phyloP scores from a whole-genome alignment of 768 basidiomycete species.

The Serendipita sp. region DNA sequence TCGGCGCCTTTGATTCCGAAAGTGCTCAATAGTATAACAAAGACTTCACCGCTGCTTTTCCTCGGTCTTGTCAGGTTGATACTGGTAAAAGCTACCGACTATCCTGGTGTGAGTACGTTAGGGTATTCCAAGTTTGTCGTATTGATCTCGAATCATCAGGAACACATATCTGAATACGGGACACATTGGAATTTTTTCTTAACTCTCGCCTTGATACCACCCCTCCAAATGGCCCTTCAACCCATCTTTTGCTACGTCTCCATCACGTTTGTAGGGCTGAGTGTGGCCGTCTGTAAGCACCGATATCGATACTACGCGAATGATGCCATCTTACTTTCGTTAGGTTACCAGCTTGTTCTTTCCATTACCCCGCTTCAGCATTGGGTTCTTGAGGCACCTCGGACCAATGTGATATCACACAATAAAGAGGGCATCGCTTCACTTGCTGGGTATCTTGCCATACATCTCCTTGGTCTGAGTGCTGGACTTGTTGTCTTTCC shows the following conservation, averaged over 20 bases:
- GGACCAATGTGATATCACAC: conserved; percentile 45
- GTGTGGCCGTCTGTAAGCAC: conserved; percentile 32
- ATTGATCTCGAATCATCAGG: conserved; percentile 27
- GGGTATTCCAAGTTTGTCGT: too few species aligned
- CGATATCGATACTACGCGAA: not conserved
- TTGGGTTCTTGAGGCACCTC: conserved; percentile 50
- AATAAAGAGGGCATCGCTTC: conserved; percentile 92
- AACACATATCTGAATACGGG: conserved; percentile 93
- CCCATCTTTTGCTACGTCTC: conserved; percentile 44
- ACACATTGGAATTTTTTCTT: conserved; percentile 99
- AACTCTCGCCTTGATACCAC: conserved; percentile 67
- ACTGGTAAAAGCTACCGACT: conserved; percentile 83
- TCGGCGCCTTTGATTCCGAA: conserved; percentile 35
- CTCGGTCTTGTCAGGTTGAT: conserved; percentile 66
- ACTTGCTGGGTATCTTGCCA: conserved; percentile 72
- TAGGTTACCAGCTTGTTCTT: conserved; percentile 60
- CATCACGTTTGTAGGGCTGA: conserved; percentile 44
- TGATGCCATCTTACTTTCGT: not conserved
- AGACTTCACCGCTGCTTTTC: conserved; percentile 46
- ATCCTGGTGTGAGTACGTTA: conserved; percentile 37
- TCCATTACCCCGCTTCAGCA: conserved; percentile 37
- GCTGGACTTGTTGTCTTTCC: conserved; percentile 69
- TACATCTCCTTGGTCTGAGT: conserved; percentile 75
- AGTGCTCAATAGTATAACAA: conserved; percentile 33
- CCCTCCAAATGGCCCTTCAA: conserved; percentile 52